These are phyloP conservation scores for Verticillium nubilum DNA, from an alignment of 2,329 filamentous ascomycete species.

Conservation along the genomic window DNA sequence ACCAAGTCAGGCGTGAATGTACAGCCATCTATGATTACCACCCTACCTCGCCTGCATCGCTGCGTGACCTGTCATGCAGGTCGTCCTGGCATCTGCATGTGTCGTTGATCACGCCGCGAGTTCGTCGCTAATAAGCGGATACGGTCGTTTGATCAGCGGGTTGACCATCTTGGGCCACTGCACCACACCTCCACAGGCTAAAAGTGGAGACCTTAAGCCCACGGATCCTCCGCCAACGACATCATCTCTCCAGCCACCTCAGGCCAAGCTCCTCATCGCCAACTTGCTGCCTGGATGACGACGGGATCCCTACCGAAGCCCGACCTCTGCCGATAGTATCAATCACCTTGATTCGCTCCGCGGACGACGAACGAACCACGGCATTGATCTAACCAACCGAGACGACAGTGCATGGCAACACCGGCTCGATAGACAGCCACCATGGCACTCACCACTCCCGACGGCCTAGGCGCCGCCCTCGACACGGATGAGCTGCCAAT, in stretches of 20 bases:
- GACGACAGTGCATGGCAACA: conserved; percentile 4
- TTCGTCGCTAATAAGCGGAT: neutral
- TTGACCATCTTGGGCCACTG: too few species aligned
- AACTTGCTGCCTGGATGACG: neutral
- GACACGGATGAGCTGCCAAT: conserved; percentile 62
- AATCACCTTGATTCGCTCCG: conserved; percentile 4
- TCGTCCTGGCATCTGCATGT: neutral
- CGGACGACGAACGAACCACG: neutral
- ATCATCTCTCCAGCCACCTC: conserved; percentile 8
- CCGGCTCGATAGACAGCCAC: conserved; percentile 7
- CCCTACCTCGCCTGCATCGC: neutral
- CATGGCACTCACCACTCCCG: conserved; percentile 67
- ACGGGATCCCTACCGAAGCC: conserved; percentile 5
- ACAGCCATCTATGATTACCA: neutral
- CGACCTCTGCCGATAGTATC: neutral
- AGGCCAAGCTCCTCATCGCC: neutral
- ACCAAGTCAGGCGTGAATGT: neutral
- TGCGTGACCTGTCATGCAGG: neutral
- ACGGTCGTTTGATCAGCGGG: neutral
- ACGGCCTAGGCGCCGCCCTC: conserved; percentile 65
- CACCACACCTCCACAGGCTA: neutral
- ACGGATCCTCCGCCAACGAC: conserved; percentile 8
- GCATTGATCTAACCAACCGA: conserved; percentile 1
- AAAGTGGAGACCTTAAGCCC: neutral
- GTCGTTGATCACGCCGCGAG: neutral